These are phyloP conservation scores for Boletus hoseneyae DNA, from an alignment of 1,284 basidiomycete species.

Conservation along the genomic window DNA sequence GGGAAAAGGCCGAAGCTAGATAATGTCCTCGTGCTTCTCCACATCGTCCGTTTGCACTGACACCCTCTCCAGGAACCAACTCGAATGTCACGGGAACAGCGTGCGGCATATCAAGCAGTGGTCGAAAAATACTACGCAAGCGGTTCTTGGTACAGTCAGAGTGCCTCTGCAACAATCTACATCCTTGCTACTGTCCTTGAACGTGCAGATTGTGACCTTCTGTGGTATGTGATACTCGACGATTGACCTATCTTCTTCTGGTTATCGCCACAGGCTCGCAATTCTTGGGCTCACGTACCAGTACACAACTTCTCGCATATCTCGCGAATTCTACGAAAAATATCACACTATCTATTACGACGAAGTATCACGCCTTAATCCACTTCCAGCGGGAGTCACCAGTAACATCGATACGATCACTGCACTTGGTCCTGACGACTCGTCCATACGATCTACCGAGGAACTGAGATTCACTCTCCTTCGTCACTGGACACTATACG, in stretches of 20 bases:
- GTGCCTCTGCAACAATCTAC: constrained; percentile 87
- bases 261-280: constrained; percentile 63
- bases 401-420: constrained; percentile 43
- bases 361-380: constrained; percentile 88
- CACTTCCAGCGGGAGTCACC: constrained; percentile 42
- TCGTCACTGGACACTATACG: constrained; percentile 97
- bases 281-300: constrained; percentile 94
- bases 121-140: constrained; percentile 82
- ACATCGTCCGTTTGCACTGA: constrained; percentile 6
- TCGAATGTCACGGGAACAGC: constrained; percentile 68
- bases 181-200: constrained; percentile 87
- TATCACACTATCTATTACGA: constrained; percentile 79
- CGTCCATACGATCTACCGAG: constrained; percentile 74
- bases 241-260: not conserved
- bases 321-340: constrained; percentile 81
- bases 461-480: constrained; percentile 94
- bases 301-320: constrained; percentile 85
- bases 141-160: constrained; percentile 89
- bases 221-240: constrained; percentile 61
- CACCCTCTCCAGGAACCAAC: constrained; percentile 26
- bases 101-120: constrained; percentile 56
- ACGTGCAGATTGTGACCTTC: constrained; percentile 87
- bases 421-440: constrained; percentile 73
- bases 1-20: constrained; percentile 51
- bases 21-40: constrained; percentile 35